Base-by-base conservation (phyloP, 345 rosid genomes). In the Hirschfeldia incana region DNA sequence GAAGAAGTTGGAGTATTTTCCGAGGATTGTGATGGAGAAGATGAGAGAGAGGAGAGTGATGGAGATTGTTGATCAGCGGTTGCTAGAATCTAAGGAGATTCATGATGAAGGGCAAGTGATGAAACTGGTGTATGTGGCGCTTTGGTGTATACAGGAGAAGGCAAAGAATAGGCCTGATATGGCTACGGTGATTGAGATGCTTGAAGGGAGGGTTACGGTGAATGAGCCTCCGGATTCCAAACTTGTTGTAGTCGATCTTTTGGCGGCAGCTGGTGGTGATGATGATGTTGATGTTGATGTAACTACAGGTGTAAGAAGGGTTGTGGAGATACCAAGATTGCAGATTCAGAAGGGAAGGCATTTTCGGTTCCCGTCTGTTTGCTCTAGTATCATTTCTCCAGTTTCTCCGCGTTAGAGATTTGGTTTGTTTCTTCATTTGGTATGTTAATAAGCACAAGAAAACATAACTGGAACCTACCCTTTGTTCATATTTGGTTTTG, bases 91-190 rank as follows among this genome's bases (percentile, higher is more conserved):
- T 0, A 88, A 88, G 46, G 89, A 79, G 0, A 16, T 92, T 4
- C 87, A 89, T 5, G 98, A 91, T 3, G 98, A 94, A 84, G 88
- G 65, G 65, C 81, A 87, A 58, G 83, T 92, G 46, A 88, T 46
- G 83, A 87, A 84, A 79, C 4, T 92, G 77, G 88, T 86, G 2
- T 63, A 76, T 63, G 84, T 90, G 27, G 97, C 96, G 5, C 74
- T 94, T 66, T 94, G 97, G 98, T 94, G 98, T 83, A 88, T 92
- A 76, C 98, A 94, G 53, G 96, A 90, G 83, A 85, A 67, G 78
- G 81, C 88, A 15, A 80, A 80, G 79, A 86, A 80, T 5, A 85
- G 98, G 69, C 98, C 98, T 7, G 84, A 81, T 59, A 92, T 94
- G 97, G 80, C 61, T 10, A 72, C 26, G 13, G 92, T 94, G 59